Evolutionary conservation across 2,329 filamentous ascomycete species (phyloP), one percentile per base, ranked within the genome.

Genomic region (Cadophora malorum): DNA sequence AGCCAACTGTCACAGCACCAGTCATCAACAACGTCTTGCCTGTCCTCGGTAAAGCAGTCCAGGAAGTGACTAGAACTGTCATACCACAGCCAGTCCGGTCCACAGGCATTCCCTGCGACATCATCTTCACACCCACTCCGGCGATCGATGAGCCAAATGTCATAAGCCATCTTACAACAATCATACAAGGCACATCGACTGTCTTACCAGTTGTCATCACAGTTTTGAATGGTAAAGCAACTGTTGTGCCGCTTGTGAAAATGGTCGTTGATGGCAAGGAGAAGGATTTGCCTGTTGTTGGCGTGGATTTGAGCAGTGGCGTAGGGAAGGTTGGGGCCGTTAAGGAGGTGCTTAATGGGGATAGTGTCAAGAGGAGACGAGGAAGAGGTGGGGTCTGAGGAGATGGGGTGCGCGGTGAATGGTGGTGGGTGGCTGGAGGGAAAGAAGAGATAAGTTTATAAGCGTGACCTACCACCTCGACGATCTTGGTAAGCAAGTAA

Each of bases 261-360:
- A 64, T 66, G 41, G 8, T 66, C 5, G 35, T 56, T 50, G 60
- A 66, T 62, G 67, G 64, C 7, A 50, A 12, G 7, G 19, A 49
- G 23, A 66, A 65, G 7, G 35, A 55, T 19, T 23, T 66, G 41
- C 67, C 67, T 56, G 60, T 69, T 33, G 60, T 53, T 3, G 61
- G 49, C 25, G 21, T 52, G 16, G 61, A 52, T 38, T 9, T 50
- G n/a, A 31, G 31, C 12, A n/a, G 19, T n/a, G 41, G 47, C 3
- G 12, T 23, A 33, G 63, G 25, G 6, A 61, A 31, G 41, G 12
- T 49, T 49, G 58, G 25, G 21, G 41, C 58, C 49, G 58, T n/a
- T 1, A 45, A 31, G 14, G 38, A 12, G 1, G 25, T 61, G 1
- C 25, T 47, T 47, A 38, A 47, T 14, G 58, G 14, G 4, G 21